phyloP scores from a whole-genome alignment of 108 stramenopile species.

The Cyclotella choctawhatcheeana region DNA sequence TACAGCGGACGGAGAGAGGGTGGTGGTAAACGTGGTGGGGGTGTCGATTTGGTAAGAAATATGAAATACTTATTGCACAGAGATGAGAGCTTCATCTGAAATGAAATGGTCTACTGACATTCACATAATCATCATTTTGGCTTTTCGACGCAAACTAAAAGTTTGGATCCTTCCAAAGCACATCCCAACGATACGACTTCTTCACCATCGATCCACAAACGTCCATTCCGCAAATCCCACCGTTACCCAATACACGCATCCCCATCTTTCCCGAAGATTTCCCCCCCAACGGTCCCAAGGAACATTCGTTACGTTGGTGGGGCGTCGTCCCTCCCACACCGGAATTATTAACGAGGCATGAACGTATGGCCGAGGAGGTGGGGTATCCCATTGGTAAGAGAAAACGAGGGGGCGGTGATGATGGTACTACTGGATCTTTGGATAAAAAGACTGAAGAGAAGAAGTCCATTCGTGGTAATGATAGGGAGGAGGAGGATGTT shows the following conservation, averaged over 20 bases:
- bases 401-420: conserved; percentile 1
- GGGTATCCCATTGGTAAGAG: conserved; percentile 24
- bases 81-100: background rate
- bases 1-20: conserved; percentile 20
- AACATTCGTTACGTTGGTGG: conserved; percentile 54
- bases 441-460: background rate
- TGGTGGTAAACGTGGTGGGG: conserved; percentile 6
- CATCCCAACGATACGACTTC: conserved; percentile 35
- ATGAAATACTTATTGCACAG: background rate
- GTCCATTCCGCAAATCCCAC: conserved; percentile 25
- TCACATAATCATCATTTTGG: background rate
- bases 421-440: background rate
- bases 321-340: conserved; percentile 37
- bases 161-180: conserved; percentile 51
- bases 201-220: conserved; percentile 36
- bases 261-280: conserved; percentile 58
- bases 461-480: too few species aligned
- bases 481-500: background rate
- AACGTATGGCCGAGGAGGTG: conserved; percentile 24
- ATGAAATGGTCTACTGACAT: background rate
- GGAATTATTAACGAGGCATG: conserved; percentile 31
- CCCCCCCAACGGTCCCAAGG: conserved; percentile 33
- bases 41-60: conserved; percentile 34
- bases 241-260: conserved; percentile 37
- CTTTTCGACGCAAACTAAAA: background rate